Percentiles rank a stretch among this genome's conserved stretches.
Evolutionary conservation across 1,284 basidiomycete genomes (phyloP).

Genomic region (Heliocybe sulcata): DNA sequence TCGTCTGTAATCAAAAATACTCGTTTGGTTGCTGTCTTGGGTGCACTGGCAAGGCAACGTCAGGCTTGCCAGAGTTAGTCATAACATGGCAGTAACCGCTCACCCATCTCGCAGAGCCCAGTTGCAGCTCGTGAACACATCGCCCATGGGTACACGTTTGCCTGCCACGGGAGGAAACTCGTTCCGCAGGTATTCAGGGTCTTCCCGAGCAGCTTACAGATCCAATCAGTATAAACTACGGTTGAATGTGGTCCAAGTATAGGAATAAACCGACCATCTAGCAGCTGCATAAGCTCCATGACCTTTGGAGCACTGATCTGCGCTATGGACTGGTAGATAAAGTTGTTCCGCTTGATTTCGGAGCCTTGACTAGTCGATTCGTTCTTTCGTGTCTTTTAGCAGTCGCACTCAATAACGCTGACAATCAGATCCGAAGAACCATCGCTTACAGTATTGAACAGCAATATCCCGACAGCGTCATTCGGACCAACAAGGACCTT

Average conservation of each 20-base stretch:
- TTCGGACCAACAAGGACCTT: conserved; percentile 86
- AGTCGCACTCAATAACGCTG: too few relatives aligned
- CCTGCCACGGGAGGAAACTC: conserved; percentile 55
- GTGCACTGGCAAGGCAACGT: conserved; percentile 42
- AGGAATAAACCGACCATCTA: conserved; percentile 55
- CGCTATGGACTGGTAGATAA: conserved; percentile 69
- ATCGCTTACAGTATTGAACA: conserved; percentile 84
- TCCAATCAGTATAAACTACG: neutral
- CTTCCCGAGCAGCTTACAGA: conserved; percentile 45
- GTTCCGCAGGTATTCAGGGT: conserved; percentile 44
- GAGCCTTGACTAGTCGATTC: conserved; percentile 47
- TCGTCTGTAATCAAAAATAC: conserved; percentile 93
- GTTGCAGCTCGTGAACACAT: conserved; percentile 83
- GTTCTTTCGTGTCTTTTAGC: conserved; percentile 28
- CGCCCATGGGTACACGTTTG: conserved; percentile 63
- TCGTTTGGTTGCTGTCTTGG: conserved; percentile 82
- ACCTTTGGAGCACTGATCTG: conserved; percentile 79
- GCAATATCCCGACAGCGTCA: conserved; percentile 82
- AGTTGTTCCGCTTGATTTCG: conserved; percentile 71
- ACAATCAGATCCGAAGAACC: too few relatives aligned
- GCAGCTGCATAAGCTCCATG: conserved; percentile 60
- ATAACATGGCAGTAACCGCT: conserved; percentile 13
- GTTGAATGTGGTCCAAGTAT: neutral
- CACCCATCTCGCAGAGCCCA: conserved; percentile 85
- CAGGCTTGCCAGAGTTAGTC: neutral